Evolutionary conservation across 306 rosid species (phyloP), one percentile per base, ranked within the genome.

Genomic region (Ammopiptanthus mongolicus): DNA sequence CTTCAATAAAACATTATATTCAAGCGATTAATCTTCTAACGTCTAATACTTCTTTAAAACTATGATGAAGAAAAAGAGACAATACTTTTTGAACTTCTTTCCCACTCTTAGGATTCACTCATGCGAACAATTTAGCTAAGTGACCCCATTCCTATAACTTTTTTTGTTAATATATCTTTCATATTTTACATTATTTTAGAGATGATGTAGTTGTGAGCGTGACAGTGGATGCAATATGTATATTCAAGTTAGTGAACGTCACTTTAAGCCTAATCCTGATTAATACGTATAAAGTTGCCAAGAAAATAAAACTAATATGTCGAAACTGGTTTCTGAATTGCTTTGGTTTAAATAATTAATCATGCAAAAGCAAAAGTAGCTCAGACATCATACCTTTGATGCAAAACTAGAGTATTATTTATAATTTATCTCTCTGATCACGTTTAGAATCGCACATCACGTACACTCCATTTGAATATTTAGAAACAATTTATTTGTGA

Each of bases 241-340:
- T 13, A 50, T 71, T 62, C 66, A 12, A 70, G 66, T 46, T 21
- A 72, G 8, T 34, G 18, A 34, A 71, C 42, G 67, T 29, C 66
- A 51, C 74, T 79, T 65, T 4, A 72, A 73, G 69, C 64, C 42
- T 64, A 72, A 64, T 71, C 58, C 62, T 18, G 48, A 55, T n/a
- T 28, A 63, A 53, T 52, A 79, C 42, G 14, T 63, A 36, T 3
- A 74, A 74, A 21, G 19, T 48, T 39, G 7, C 13, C 55, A 25
- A 70, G 29, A 59, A 37, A 37, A 68, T 2, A 29, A 0, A 48
- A 17, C 11, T 69, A 44, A 14, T 14, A 42, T 17, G 46, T 31
- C 31, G 3, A 33, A 17, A 61, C 25, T 73, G 33, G 44, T 25
- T 44, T 22, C 21, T 15, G 33, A 2, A 36, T 51, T 68, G 42